Evolutionary conservation across 2,329 filamentous ascomycete genomes (phyloP), one percentile per base, ranked within the genome.

Genomic region (Onygenales sp.): DNA sequence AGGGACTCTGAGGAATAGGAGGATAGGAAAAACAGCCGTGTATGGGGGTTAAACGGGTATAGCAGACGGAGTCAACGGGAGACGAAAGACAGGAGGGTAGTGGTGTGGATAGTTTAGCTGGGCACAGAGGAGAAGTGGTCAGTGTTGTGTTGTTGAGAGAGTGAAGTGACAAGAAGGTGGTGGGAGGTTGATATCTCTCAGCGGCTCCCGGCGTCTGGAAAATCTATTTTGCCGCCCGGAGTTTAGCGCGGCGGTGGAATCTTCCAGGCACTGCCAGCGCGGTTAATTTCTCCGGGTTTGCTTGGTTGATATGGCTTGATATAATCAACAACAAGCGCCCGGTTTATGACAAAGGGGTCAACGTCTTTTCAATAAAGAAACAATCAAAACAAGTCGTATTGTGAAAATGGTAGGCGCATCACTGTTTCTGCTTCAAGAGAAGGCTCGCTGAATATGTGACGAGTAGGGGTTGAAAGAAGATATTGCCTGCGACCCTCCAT

Each of bases 401-500:
- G 21, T 46, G 44, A 49, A 53, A 21, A 43, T 36, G 46, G 51
- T 11, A n/a, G 3, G 46, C 43, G 51, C 51, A 43, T 14, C 38
- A 54, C 13, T 36, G 50, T 54, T 51, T 44, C 21, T 27, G 21
- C 21, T 54, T 11, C 47, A 48, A 21, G 17, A 9, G 17, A 3
- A 36, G 9, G 13, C 10, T n/a, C 9, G 43, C 44, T 14, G 27
- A 5, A 43, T 14, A 41, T 49, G 27, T 17, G n/a, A 46, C 10
- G 9, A 14, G 21, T 38, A 52, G 41, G 45, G 44, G 46, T 69
- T 85, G 11, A 83, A 89, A 62, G 78, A 87, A 64, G 88, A 91
- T 67, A 69, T 94, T 38, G 81, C 81, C 55, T 80, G 81, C 38
- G 81, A 87, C 63, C 88, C 89, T 57, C 86, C 91, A 27, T 96